Base-by-base conservation (phyloP, 2,329 filamentous ascomycete genomes). In the Corniculantispora saksenae region DNA sequence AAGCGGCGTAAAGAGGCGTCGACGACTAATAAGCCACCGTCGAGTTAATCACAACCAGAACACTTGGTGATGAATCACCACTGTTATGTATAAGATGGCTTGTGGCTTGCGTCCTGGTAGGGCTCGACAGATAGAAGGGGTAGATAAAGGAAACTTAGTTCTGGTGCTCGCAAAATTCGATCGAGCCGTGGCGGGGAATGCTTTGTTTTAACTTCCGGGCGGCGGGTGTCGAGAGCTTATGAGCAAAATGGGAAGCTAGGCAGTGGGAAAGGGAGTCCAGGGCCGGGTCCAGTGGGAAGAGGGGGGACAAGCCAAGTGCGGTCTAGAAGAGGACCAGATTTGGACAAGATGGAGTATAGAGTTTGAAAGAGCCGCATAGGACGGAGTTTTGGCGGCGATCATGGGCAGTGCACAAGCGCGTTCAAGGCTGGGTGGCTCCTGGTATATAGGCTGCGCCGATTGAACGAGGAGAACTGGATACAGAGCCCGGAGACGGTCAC, bases 301-400 rank as follows among this genome's bases (percentile, higher is more conserved):
- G 35, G 47, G 38, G 50, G 23, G n/a, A 8, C 47, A 51, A 40
- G 45, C 51, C 61, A 58, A 57, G 61, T 57, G 43, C 43, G 54
- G 61, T 63, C 61, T 63, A 63, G 63, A 45, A 59, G 60, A 38
- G 40, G 64, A 65, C 67, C 66, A 61, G 47, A 61, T 59, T 59
- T 53, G 48, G 63, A 54, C 48, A 29, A 67, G 67, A 69, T 64
- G 48, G 61, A 35, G 61, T 55, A 45, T 53, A 64, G 61, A 66
- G 65, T 64, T 66, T 57, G 6, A 32, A 61, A 64, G 61, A 63
- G 50, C 65, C 61, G 61, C 61, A 66, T 54, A 53, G 65, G 55
- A 63, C 56, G 54, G 60, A 50, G n/a, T 38, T 48, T 47, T 47
- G 55, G 45, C 50, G 56, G 56, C 54, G 50, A 55, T 64, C 56